Percentiles rank a stretch among this genome's conserved stretches.
Evolutionary conservation across 2,329 filamentous ascomycete species (phyloP).

Genomic region (Diaporthe australafricana): DNA sequence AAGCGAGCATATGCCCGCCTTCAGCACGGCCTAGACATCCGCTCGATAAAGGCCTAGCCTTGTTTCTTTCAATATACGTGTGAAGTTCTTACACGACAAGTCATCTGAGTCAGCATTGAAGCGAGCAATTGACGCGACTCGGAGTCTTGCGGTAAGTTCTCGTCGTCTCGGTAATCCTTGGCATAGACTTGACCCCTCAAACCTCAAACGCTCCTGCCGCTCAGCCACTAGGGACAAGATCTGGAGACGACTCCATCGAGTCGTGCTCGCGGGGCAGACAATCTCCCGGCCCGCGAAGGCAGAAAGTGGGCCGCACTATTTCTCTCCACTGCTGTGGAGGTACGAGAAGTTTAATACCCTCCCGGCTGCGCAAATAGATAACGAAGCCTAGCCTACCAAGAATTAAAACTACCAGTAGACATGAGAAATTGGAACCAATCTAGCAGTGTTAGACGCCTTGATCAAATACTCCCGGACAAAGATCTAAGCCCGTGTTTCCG

Average conservation of each 20-base stretch:
- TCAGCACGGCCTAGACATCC: background rate
- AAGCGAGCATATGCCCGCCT: background rate
- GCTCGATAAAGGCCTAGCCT: background rate
- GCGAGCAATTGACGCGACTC: constrained; percentile 2
- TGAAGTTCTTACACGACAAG: background rate
- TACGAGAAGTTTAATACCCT: constrained; percentile 10
- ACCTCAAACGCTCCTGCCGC: background rate
- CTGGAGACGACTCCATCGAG: background rate
- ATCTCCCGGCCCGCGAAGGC: constrained; percentile 14
- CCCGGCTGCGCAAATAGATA: background rate
- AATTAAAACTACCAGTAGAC: background rate
- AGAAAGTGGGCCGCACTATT: background rate
- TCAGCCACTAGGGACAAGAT: background rate
- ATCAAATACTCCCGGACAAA: background rate
- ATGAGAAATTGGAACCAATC: background rate
- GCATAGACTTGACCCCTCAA: background rate
- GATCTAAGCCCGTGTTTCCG: background rate
- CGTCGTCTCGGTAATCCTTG: constrained; percentile 2
- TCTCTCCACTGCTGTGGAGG: background rate
- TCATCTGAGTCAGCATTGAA: background rate
- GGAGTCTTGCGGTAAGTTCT: background rate
- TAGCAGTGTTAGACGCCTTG: background rate
- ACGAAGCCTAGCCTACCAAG: background rate
- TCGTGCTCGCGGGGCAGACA: background rate
- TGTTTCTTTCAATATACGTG: background rate